A percentile compares a stretch with the other conserved stretches of the same genome.
phyloP scores from a whole-genome alignment of 306 rosid genomes.

The Coriaria nepalensis region DNA sequence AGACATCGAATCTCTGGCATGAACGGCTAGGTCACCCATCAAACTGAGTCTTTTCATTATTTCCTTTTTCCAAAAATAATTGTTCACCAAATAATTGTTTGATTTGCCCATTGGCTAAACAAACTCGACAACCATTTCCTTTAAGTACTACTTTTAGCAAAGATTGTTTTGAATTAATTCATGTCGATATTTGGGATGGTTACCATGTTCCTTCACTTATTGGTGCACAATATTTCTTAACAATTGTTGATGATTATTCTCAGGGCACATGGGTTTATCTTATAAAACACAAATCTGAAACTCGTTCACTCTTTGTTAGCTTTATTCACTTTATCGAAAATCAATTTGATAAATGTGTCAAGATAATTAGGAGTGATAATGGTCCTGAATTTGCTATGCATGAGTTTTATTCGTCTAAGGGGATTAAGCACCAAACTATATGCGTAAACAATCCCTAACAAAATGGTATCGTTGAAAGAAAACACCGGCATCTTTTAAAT shows the following conservation, averaged over 20 bases:
- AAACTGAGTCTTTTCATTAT: not conserved
- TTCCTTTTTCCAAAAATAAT: not conserved
- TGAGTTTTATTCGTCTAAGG: not conserved
- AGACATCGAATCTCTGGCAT: not conserved
- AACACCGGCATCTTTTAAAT: not conserved
- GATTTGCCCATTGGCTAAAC: not conserved
- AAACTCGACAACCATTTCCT: not conserved
- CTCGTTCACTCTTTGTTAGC: fast-evolving
- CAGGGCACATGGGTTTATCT: not conserved
- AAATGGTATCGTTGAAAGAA: not conserved
- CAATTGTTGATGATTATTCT: constrained; percentile 1
- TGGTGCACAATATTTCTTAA: not conserved
- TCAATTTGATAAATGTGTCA: not conserved
- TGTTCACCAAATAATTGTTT: not conserved
- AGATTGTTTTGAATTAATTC: not conserved
- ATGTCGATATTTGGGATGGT: not conserved
- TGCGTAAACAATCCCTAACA: constrained; percentile 4
- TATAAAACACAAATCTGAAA: not conserved
- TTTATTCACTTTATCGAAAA: not conserved
- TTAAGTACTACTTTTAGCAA: too few species aligned
- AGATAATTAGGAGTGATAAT: not conserved
- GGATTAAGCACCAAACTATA: not conserved
- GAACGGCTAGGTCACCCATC: not conserved
- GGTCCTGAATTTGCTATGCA: not conserved
- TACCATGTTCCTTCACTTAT: not conserved